Conservation (phyloP, 2,329 filamentous ascomycete genomes). For the Pseudocercospora cruenta region DNA sequence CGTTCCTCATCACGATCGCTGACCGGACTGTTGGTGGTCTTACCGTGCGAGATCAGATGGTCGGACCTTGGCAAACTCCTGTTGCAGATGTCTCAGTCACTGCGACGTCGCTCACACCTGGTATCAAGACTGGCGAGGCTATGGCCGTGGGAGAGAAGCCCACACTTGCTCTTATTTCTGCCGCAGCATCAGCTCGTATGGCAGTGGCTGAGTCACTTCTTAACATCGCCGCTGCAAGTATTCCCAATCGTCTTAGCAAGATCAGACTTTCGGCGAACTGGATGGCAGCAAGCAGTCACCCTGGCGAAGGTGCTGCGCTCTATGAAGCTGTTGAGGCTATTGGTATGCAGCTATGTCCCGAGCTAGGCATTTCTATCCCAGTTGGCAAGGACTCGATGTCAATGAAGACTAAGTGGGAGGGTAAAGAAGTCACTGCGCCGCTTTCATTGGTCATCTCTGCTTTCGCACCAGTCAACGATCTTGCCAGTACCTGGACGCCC, state of each 20-base stretch:
- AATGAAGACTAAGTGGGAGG: slow-evolving; percentile 96
- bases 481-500: slow-evolving; percentile 90
- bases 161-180: slow-evolving; percentile 83
- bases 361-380: slow-evolving; percentile 88
- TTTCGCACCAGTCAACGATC: slow-evolving; percentile 81
- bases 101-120: slow-evolving; percentile 74
- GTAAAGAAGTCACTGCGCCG: slow-evolving; percentile 87
- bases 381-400: slow-evolving; percentile 98
- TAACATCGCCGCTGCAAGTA: slow-evolving; percentile 83
- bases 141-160: slow-evolving; percentile 97
- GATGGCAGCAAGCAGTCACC: slow-evolving; percentile 96
- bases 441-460: slow-evolving; percentile 90
- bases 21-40: slow-evolving; percentile 91
- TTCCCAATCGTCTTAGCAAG: slow-evolving; percentile 72
- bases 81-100: slow-evolving; percentile 95
- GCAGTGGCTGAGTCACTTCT: slow-evolving; percentile 90
- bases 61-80: slow-evolving; percentile 93
- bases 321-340: slow-evolving; percentile 95
- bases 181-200: slow-evolving; percentile 91
- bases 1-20: slow-evolving; percentile 94
- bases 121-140: slow-evolving; percentile 82
- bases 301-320: slow-evolving; percentile 86
- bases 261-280: slow-evolving; percentile 94
- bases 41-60: slow-evolving; percentile 89
- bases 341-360: slow-evolving; percentile 87